These are phyloP conservation scores for Malassezia caprae DNA, from an alignment of 1,284 basidiomycete genomes.

Conservation along the genomic window DNA sequence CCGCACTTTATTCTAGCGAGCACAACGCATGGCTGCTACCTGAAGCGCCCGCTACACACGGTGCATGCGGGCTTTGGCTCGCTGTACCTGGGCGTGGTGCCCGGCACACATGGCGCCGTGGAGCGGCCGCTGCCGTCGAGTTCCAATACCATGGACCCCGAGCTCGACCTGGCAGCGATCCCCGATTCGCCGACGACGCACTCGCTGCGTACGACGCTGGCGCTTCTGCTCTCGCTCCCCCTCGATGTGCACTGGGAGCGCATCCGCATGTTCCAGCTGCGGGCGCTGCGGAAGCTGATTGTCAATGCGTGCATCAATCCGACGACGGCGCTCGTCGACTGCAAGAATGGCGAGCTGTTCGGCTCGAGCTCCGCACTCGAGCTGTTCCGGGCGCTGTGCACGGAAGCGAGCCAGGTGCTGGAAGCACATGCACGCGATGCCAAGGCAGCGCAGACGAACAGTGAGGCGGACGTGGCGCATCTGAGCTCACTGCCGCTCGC, in stretches of 20 bases:
- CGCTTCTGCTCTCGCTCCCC: slow-evolving; percentile 32
- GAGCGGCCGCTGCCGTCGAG: slow-evolving; percentile 9
- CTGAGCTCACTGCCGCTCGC: slow-evolving; percentile 12
- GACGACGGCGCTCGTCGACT: slow-evolving; percentile 69
- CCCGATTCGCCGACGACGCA: slow-evolving; percentile 23
- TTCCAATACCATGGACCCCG: background rate
- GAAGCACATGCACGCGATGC: slow-evolving; percentile 32
- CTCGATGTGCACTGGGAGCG: slow-evolving; percentile 56
- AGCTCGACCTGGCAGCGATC: slow-evolving; percentile 26
- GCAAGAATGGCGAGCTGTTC: slow-evolving; percentile 64
- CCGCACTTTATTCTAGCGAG: slow-evolving; percentile 78
- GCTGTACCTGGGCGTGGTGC: slow-evolving; percentile 68
- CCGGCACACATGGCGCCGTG: slow-evolving; percentile 52
- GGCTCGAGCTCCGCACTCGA: slow-evolving; percentile 32
- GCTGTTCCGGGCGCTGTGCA: slow-evolving; percentile 31
- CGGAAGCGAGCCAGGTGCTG: slow-evolving; percentile 31
- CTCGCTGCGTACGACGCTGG: slow-evolving; percentile 30
- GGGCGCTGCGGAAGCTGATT: slow-evolving; percentile 70
- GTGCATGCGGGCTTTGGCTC: slow-evolving; percentile 67
- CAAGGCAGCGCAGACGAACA: slow-evolving; percentile 4
- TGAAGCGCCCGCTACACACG: slow-evolving; percentile 52
- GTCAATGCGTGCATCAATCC: slow-evolving; percentile 80
- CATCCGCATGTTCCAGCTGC: slow-evolving; percentile 61
- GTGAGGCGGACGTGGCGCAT: slow-evolving; percentile 6
- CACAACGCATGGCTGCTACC: slow-evolving; percentile 68